Evolutionary conservation across 2,329 filamentous ascomycete genomes (phyloP).

Genomic region (Colletotrichum caudatum): DNA sequence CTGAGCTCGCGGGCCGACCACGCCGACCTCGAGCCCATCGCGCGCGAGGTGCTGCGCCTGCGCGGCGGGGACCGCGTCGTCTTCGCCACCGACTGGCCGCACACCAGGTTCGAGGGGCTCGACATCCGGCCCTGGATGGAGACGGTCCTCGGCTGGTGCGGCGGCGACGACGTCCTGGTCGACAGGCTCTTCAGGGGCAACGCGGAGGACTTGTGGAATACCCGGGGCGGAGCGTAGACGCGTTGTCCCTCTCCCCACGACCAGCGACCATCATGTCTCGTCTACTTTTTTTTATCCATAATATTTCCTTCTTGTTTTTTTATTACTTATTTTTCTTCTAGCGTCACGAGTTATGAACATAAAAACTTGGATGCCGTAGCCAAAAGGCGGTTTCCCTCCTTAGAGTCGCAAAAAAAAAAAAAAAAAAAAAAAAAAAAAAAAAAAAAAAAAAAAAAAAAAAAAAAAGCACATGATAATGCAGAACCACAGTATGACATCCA

Average conservation of each 20-base stretch:
- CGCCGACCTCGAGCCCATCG: constrained; percentile 60
- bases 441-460: background rate
- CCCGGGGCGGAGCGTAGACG: constrained; percentile 16
- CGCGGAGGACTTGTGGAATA: constrained; percentile 62
- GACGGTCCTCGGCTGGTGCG: constrained; percentile 65
- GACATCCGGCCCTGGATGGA: constrained; percentile 68
- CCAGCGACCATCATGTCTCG: background rate
- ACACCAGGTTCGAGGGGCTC: constrained; percentile 69
- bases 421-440: rapidly evolving
- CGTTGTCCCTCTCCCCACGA: background rate
- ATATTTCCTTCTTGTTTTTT: background rate
- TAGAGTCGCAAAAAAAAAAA: background rate
- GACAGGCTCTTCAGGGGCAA: constrained; percentile 67
- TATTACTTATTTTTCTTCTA: background rate
- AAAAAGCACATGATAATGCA: background rate
- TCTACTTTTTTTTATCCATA: too few species aligned
- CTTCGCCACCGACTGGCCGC: constrained; percentile 74
- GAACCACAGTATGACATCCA: background rate
- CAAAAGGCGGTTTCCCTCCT: background rate
- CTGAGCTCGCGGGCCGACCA: constrained; percentile 59
- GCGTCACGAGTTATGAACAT: constrained; percentile 23
- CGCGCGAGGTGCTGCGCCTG: constrained; percentile 60
- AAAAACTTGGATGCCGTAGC: background rate
- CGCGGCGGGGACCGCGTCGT: constrained; percentile 60
- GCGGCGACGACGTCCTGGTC: constrained; percentile 55